phyloP scores from a whole-genome alignment of 2,329 filamentous ascomycete genomes.

The Coniochaeta ligniaria region DNA sequence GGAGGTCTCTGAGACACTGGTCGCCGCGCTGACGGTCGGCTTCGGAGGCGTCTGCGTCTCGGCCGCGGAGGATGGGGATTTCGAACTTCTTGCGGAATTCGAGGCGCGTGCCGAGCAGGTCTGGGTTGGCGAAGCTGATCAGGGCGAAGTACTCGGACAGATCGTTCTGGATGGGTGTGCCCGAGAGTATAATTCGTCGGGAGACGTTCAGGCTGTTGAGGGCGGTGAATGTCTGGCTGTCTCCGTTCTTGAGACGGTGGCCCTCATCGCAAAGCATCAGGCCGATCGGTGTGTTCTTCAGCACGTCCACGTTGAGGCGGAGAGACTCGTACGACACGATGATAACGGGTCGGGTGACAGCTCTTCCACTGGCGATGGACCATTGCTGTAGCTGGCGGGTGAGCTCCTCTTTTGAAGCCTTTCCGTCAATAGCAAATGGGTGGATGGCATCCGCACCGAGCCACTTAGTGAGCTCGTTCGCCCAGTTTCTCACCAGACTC shows the following conservation, averaged over 20 bases:
- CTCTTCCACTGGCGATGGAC: slow-evolving; percentile 84
- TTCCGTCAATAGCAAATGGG: slow-evolving; percentile 94
- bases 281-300: slow-evolving; percentile 85
- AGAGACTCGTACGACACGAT: slow-evolving; percentile 98
- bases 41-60: slow-evolving; percentile 84
- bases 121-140: slow-evolving; percentile 93
- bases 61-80: slow-evolving; percentile 81
- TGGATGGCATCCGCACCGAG: slow-evolving; percentile 84
- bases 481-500: slow-evolving; percentile 95
- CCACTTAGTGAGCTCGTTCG: slow-evolving; percentile 95
- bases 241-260: slow-evolving; percentile 92
- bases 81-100: slow-evolving; percentile 96
- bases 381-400: slow-evolving; percentile 87
- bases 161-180: slow-evolving; percentile 97
- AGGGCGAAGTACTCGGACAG: slow-evolving; percentile 96
- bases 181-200: slow-evolving; percentile 87
- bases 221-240: slow-evolving; percentile 90
- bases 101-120: slow-evolving; percentile 76
- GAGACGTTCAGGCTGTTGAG: slow-evolving; percentile 86
- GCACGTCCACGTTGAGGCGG: slow-evolving; percentile 80
- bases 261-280: slow-evolving; percentile 94
- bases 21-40: slow-evolving; percentile 76
- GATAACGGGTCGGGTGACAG: slow-evolving; percentile 84
- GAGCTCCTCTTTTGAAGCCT: slow-evolving; percentile 89
- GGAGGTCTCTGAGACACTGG: slow-evolving; percentile 72